These are phyloP conservation scores for Saprolegnia diclina DNA, from an alignment of 352 stramenopile species.

Conservation along the genomic window DNA sequence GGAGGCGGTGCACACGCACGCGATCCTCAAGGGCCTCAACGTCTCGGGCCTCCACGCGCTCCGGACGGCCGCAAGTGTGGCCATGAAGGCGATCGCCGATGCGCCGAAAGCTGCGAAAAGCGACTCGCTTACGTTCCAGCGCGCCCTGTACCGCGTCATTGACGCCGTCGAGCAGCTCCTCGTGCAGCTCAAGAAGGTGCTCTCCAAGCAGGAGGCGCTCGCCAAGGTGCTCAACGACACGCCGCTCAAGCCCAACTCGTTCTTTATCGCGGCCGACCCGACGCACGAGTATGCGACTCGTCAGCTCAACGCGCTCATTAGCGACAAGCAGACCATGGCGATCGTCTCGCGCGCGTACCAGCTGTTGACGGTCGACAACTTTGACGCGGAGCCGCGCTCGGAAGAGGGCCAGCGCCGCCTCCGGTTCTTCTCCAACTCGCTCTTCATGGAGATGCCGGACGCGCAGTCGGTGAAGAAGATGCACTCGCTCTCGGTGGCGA, in stretches of 20 bases:
- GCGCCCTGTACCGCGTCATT: slow-evolving; percentile 75
- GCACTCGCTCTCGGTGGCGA: slow-evolving; percentile 72
- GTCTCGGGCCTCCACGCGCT: slow-evolving; percentile 68
- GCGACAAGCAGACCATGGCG: slow-evolving; percentile 67
- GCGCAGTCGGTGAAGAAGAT: slow-evolving; percentile 82
- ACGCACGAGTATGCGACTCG: slow-evolving; percentile 74
- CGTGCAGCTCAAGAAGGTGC: slow-evolving; percentile 76
- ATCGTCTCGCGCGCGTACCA: slow-evolving; percentile 83
- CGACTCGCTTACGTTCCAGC: slow-evolving; percentile 82
- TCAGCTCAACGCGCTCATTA: slow-evolving; percentile 71
- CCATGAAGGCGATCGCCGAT: slow-evolving; percentile 82
- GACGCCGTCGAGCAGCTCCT: slow-evolving; percentile 71
- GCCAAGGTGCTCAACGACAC: slow-evolving; percentile 76
- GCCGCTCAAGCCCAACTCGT: slow-evolving; percentile 77
- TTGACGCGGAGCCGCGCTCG: slow-evolving; percentile 77
- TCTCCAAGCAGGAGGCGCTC: slow-evolving; percentile 77
- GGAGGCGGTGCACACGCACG: slow-evolving; percentile 64
- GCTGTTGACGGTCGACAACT: slow-evolving; percentile 82
- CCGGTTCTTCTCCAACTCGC: slow-evolving; percentile 82
- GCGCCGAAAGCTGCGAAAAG: slow-evolving; percentile 63
- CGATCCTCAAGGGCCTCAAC: slow-evolving; percentile 75
- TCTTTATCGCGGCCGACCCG: slow-evolving; percentile 74
- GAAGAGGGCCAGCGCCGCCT: slow-evolving; percentile 79
- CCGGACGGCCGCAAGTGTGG: slow-evolving; percentile 48
- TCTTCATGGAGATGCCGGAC: slow-evolving; percentile 88